phyloP scores from a whole-genome alignment of 2,329 filamentous ascomycete genomes.

The Exophiala calicioides region DNA sequence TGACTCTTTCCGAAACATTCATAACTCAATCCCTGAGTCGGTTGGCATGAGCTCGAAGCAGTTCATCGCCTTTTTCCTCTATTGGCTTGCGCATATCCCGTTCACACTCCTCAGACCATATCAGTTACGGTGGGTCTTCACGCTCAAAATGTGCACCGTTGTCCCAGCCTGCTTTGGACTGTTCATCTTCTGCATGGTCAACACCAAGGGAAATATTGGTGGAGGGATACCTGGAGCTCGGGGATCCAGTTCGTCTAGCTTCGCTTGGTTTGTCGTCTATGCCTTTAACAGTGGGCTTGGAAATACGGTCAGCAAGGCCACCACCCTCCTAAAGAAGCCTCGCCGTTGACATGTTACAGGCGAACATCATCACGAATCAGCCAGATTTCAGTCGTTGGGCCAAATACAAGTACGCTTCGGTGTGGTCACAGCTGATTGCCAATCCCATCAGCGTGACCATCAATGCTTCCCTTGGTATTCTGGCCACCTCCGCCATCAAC shows the following conservation, averaged over 20 bases:
- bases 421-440: constrained; percentile 30
- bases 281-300: constrained; percentile 21
- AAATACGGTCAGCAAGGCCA: constrained; percentile 9
- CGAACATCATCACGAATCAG: constrained; percentile 1
- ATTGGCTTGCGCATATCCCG: constrained; percentile 44
- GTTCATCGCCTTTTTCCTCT: constrained; percentile 42
- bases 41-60: constrained; percentile 39
- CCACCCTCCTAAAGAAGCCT: not conserved
- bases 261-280: constrained; percentile 42
- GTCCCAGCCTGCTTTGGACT: constrained; percentile 41
- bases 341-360: not conserved
- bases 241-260: constrained; percentile 10
- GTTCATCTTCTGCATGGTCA: constrained; percentile 45
- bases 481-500: constrained; percentile 47
- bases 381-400: constrained; percentile 4
- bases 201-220: constrained; percentile 40
- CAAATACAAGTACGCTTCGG: not conserved
- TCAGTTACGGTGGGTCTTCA: constrained; percentile 49
- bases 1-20: constrained; percentile 35
- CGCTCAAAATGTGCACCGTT: constrained; percentile 46
- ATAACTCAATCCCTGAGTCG: constrained; percentile 36
- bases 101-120: constrained; percentile 49
- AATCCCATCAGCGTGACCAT: constrained; percentile 47
- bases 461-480: constrained; percentile 47
- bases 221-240: constrained; percentile 29